These are phyloP conservation scores for Globisporangium lucens DNA, from an alignment of 352 stramenopile genomes.

Conservation along the genomic window DNA sequence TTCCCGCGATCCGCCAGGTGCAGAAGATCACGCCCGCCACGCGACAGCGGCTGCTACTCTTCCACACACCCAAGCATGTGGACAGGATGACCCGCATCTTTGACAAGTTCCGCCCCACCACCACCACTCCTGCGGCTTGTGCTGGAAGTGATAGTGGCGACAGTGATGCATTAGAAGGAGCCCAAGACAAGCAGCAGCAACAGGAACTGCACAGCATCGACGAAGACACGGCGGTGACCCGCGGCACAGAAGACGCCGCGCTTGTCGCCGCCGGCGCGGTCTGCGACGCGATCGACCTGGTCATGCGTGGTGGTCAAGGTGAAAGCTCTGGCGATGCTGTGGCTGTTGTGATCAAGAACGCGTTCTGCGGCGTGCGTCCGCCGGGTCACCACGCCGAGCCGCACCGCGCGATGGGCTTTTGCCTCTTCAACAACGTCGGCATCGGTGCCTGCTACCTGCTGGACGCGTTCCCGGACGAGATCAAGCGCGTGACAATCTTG, in stretches of 20 bases:
- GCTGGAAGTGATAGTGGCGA: background rate
- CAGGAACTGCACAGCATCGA: constrained; percentile 23
- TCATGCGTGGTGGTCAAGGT: constrained; percentile 22
- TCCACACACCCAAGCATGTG: constrained; percentile 33
- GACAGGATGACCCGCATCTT: constrained; percentile 26
- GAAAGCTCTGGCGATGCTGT: no score
- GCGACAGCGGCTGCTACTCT: constrained; percentile 27
- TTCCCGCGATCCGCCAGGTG: constrained; percentile 25
- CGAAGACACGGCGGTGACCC: constrained; percentile 33
- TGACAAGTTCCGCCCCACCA: background rate
- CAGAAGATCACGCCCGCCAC: constrained; percentile 20
- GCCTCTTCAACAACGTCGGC: constrained; percentile 86
- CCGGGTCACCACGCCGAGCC: constrained; percentile 85
- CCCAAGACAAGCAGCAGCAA: background rate
- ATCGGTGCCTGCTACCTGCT: constrained; percentile 62
- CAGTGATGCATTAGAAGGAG: background rate
- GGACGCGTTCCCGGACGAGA: constrained; percentile 33
- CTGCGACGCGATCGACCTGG: constrained; percentile 38
- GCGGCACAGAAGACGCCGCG: constrained; percentile 29
- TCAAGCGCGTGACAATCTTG: constrained; percentile 62
- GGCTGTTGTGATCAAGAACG: constrained; percentile 23
- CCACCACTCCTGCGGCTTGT: background rate
- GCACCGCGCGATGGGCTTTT: constrained; percentile 73
- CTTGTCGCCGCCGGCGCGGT: constrained; percentile 31
- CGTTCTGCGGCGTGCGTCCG: constrained; percentile 64